A percentile compares a stretch with the other conserved stretches of the same genome.
These are phyloP conservation scores for Lenzites betulinus DNA, from an alignment of 768 basidiomycete genomes.

Conservation along the genomic window DNA sequence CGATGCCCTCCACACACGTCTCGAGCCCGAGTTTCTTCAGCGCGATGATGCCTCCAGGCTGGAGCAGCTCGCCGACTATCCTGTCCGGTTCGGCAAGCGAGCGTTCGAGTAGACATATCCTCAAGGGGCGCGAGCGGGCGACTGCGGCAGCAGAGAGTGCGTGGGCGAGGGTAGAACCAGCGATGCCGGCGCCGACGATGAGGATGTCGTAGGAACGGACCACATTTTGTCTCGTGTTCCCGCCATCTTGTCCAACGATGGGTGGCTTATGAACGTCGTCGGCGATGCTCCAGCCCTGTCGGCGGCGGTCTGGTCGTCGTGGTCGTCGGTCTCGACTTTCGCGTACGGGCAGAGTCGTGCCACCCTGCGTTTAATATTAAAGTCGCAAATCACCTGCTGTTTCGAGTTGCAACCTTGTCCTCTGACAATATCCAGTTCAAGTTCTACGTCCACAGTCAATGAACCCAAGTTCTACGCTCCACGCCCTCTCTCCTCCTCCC, in stretches of 20 bases:
- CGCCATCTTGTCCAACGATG: background rate
- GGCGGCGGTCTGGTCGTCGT: conserved; percentile 13
- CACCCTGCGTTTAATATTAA: conserved; percentile 4
- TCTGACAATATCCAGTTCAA: too few relatives aligned
- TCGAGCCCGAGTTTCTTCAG: conserved; percentile 78
- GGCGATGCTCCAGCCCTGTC: conserved; percentile 16
- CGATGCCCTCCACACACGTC: conserved; percentile 80
- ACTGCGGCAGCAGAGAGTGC: conserved; percentile 65
- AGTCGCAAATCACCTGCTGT: too few relatives aligned
- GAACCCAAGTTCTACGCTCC: too few relatives aligned
- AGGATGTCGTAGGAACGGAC: conserved; percentile 65
- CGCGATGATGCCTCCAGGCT: conserved; percentile 86
- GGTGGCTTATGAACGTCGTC: conserved; percentile 14
- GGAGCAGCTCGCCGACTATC: conserved; percentile 95
- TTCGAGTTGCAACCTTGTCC: too few relatives aligned
- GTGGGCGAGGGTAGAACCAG: conserved; percentile 85
- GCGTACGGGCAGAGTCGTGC: conserved; percentile 14
- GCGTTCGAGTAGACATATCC: conserved; percentile 85
- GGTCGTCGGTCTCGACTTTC: conserved; percentile 19
- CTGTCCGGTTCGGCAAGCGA: conserved; percentile 92
- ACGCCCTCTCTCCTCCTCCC: too few relatives aligned
- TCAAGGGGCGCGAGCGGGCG: conserved; percentile 56
- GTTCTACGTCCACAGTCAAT: too few relatives aligned
- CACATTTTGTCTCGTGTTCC: conserved; percentile 20
- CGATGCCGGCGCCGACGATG: conserved; percentile 92